phyloP scores from a whole-genome alignment of 805 yeast species.

The Schwanniomyces pseudopolymorphus region DNA sequence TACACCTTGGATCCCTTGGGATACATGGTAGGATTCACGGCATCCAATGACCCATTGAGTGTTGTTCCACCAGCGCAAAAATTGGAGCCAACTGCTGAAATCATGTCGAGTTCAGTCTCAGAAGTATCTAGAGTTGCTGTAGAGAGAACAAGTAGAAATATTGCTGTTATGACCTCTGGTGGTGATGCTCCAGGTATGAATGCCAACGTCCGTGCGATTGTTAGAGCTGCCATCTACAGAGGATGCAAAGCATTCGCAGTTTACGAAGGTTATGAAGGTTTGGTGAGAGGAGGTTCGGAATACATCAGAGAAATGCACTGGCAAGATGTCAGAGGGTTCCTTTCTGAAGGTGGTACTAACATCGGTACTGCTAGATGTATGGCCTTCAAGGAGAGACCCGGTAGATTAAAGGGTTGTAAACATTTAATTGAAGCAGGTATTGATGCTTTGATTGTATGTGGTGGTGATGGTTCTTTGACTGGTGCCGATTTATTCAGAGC shows the following conservation, averaged over 20 bases:
- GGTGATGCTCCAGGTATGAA: slow-evolving; percentile 99
- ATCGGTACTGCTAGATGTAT: slow-evolving; percentile 95
- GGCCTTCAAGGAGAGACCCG: slow-evolving; percentile 82
- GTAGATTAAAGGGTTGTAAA: slow-evolving; percentile 79
- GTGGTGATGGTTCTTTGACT: slow-evolving; percentile 98
- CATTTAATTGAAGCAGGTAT: slow-evolving; percentile 85
- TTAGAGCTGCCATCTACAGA: slow-evolving; percentile 81
- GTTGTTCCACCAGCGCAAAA: slow-evolving; percentile 44
- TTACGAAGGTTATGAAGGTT: slow-evolving; percentile 93
- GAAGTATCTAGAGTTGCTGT: slow-evolving; percentile 16
- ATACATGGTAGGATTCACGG: slow-evolving; percentile 75
- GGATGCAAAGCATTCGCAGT: slow-evolving; percentile 92
- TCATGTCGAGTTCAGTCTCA: slow-evolving; percentile 14
- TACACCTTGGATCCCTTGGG: slow-evolving; percentile 86
- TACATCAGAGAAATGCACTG: slow-evolving; percentile 76
- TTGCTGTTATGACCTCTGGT: slow-evolving; percentile 97
- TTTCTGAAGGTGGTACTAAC: slow-evolving; percentile 89
- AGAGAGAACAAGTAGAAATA: slow-evolving; percentile 44
- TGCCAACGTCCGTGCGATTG: slow-evolving; percentile 93
- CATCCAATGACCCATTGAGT: slow-evolving; percentile 55
- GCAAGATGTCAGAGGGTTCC: slow-evolving; percentile 94
- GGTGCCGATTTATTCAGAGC: slow-evolving; percentile 94
- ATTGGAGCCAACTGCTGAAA: slow-evolving; percentile 18
- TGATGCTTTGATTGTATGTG: slow-evolving; percentile 93
- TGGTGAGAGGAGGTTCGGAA: slow-evolving; percentile 78